phyloP scores from a whole-genome alignment of 805 yeast species.

The Zygoascus ofunaensis region DNA sequence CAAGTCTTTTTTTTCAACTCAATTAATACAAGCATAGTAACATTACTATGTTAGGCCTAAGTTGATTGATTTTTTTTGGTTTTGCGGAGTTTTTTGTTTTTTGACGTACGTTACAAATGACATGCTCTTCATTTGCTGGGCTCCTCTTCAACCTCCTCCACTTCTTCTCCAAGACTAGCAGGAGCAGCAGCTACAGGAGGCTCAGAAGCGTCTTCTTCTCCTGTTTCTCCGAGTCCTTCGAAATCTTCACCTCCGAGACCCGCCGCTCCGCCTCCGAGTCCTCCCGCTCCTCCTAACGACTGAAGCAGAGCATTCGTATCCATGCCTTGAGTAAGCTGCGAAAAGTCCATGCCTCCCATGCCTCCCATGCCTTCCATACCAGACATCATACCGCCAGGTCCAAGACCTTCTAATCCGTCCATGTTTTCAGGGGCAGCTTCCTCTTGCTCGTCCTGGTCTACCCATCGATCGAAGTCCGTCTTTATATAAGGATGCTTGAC shows the following conservation, averaged over 20 bases:
- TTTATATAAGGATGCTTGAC: conserved; percentile 68
- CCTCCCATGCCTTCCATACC: conserved; percentile 31
- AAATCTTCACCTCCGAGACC: neutral
- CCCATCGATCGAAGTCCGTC: conserved; percentile 97
- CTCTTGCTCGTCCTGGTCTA: conserved; percentile 96
- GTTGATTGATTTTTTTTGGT: no score
- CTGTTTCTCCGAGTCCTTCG: neutral
- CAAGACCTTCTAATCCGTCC: conserved; percentile 20
- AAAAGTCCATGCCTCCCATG: conserved; percentile 30
- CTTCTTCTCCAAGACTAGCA: neutral
- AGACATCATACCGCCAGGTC: conserved; percentile 23
- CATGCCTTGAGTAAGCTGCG: conserved; percentile 24
- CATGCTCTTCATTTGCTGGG: no score
- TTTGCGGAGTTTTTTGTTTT: no score
- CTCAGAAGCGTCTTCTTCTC: neutral
- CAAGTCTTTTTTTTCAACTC: no score
- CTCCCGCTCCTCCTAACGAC: neutral
- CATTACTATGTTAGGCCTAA: no score
- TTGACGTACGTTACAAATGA: no score
- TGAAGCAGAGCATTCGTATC: neutral
- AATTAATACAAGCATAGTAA: no score
- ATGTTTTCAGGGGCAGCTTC: conserved; percentile 35
- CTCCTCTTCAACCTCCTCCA: conserved; percentile 6
- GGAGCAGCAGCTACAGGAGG: neutral
- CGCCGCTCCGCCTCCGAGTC: neutral